A percentile compares a stretch with the other conserved stretches of the same genome.
These are phyloP conservation scores for Hypoxylon sp. DNA, from an alignment of 2,329 filamentous ascomycete genomes.

Conservation along the genomic window DNA sequence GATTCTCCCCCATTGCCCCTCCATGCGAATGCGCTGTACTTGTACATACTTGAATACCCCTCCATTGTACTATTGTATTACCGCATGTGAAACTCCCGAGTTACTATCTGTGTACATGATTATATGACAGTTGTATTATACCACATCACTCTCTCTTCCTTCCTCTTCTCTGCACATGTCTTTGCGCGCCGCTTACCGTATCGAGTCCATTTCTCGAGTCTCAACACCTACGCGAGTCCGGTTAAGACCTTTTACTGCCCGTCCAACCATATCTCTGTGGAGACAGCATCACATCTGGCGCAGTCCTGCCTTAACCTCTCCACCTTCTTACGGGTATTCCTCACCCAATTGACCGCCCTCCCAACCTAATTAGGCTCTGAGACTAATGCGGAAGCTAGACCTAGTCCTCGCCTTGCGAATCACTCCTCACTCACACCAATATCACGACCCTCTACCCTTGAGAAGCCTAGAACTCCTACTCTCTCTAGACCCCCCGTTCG, in stretches of 20 bases:
- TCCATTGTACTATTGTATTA: conserved; percentile 27
- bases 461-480: conserved; percentile 35
- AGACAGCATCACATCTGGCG: conserved; percentile 43
- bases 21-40: conserved; percentile 22
- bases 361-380: conserved; percentile 34
- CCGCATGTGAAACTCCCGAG: conserved; percentile 35
- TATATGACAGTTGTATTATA: conserved; percentile 42
- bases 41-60: conserved; percentile 30
- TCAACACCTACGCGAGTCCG: conserved; percentile 44
- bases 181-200: conserved; percentile 46
- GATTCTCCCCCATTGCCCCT: conserved; percentile 24
- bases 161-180: conserved; percentile 47
- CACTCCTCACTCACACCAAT: conserved; percentile 42
- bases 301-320: conserved; percentile 43
- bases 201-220: conserved; percentile 48
- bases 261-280: conserved; percentile 39
- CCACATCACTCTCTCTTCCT: conserved; percentile 18
- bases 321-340: conserved; percentile 42
- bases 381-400: conserved; percentile 41
- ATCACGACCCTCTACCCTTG: conserved; percentile 40
- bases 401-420: conserved; percentile 27
- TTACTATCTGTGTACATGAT: conserved; percentile 25
- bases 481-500: conserved; percentile 46
- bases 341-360: conserved; percentile 41
- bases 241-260: conserved; percentile 40